These are phyloP conservation scores for Glaciozyma antarctica DNA, from an alignment of 768 basidiomycete species.

Conservation along the genomic window DNA sequence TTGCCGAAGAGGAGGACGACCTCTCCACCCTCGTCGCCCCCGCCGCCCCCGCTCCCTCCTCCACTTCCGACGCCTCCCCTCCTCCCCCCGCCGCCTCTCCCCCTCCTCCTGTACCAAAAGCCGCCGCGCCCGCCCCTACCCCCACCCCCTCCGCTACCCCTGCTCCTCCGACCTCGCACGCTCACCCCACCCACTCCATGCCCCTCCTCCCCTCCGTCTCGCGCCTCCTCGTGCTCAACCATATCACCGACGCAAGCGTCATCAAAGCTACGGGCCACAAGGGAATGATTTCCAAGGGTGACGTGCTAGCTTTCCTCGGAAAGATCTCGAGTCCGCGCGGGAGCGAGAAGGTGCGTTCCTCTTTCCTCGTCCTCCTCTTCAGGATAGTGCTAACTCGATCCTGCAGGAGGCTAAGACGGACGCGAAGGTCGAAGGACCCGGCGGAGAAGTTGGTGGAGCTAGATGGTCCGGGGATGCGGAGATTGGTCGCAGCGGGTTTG, in stretches of 20 bases:
- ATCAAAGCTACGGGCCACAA: constrained; percentile 83
- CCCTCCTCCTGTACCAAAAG: constrained; percentile 42
- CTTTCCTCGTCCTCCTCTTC: neutral
- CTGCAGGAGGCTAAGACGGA: constrained; percentile 10
- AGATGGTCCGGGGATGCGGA: constrained; percentile 16
- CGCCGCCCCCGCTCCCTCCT: constrained; percentile 45
- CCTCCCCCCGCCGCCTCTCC: constrained; percentile 43
- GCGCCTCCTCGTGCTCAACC: constrained; percentile 62
- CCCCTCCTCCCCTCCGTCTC: constrained; percentile 82
- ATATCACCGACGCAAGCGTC: constrained; percentile 50
- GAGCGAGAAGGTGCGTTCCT: constrained; percentile 44
- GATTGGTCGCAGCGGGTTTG: constrained; percentile 22
- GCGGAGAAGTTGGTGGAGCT: constrained; percentile 15
- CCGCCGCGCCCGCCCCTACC: constrained; percentile 39
- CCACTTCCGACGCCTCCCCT: constrained; percentile 35
- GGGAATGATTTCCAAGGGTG: constrained; percentile 94
- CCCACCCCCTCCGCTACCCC: constrained; percentile 29
- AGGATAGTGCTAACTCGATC: neutral
- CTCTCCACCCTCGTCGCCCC: constrained; percentile 62
- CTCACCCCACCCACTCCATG: constrained; percentile 32
- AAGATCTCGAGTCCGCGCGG: constrained; percentile 68
- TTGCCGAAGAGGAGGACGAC: constrained; percentile 94
- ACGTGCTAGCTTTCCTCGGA: constrained; percentile 77
- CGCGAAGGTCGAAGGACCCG: neutral
- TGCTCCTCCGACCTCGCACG: constrained; percentile 29